phyloP scores from a whole-genome alignment of 2,329 filamentous ascomycete species.

The Lachnellula arida region DNA sequence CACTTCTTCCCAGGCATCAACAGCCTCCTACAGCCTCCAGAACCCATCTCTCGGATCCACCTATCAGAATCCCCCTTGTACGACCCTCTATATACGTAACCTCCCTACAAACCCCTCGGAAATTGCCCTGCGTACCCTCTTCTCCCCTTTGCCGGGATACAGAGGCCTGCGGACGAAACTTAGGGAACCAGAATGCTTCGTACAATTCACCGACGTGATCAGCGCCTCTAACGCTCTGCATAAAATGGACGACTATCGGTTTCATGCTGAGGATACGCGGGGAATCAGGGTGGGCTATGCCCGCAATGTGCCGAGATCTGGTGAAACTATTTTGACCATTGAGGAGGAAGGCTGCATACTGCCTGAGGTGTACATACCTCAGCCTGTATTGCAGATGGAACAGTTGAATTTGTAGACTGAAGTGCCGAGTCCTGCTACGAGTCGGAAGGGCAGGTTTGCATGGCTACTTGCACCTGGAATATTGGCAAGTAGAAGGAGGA shows the following conservation, averaged over 20 bases:
- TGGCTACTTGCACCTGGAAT: not conserved
- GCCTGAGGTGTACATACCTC: not conserved
- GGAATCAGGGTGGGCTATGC: constrained; percentile 10
- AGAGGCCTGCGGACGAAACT: constrained; percentile 9
- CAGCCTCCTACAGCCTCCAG: constrained; percentile 5
- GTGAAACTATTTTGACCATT: not conserved
- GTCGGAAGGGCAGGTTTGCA: not conserved
- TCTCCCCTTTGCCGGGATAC: constrained; percentile 2
- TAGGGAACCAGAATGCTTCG: constrained; percentile 10
- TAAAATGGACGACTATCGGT: constrained; percentile 7
- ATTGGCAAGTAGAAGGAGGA: not conserved
- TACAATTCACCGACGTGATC: constrained; percentile 1
- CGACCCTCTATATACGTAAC: constrained; percentile 6
- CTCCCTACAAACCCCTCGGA: constrained; percentile 6
- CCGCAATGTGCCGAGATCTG: not conserved
- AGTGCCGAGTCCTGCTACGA: not conserved
- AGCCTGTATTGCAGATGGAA: not conserved
- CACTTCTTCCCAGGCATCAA: constrained; percentile 3
- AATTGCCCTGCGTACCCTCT: constrained; percentile 4
- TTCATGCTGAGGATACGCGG: constrained; percentile 7
- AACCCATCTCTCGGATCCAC: constrained; percentile 5
- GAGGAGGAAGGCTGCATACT: constrained; percentile 5
- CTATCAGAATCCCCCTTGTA: constrained; percentile 10
- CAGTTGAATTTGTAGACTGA: not conserved
- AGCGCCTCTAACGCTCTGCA: constrained; percentile 2